Evolutionary conservation across 306 rosid genomes (phyloP), one percentile per base, ranked within the genome.

Genomic region (Fagus sylvatica): DNA sequence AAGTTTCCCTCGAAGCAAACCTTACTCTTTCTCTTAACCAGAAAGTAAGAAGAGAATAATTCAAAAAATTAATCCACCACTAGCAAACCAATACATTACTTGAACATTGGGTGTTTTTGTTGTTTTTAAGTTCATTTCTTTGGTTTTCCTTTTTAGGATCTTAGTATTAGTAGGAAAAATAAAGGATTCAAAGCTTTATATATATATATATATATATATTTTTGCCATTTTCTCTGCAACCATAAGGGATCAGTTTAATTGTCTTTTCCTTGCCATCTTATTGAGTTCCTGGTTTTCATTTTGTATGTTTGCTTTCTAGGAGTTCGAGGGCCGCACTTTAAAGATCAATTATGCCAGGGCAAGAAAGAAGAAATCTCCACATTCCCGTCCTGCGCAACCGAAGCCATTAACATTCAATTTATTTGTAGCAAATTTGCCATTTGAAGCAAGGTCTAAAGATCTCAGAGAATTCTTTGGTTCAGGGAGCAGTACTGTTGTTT

Each of bases 381-480:
- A 73, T 53, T 76, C 84, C 30, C 89, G 90, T 11, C 89, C 91
- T 5, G 85, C 54, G 56, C 80, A 80, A 76, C 89, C 79, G 11
- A 86, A 87, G 76, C 82, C 89, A 16, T 75, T 91, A 62, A 87
- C 96, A 13, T 96, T 86, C 79, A 93, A 91, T 84, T 80, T 93
- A 89, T 93, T 91, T 72, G 97, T 93, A 13, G 94, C 93, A 40
- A 93, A 93, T 86, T 86, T 96, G 84, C 74, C 90, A 5, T 93
- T 62, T 62, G 97, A 89, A 78, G 89, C 90, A 17, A 93, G 83
- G 84, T 75, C 92, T 9, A 93, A 90, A 76, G 93, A 96, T 80
- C 96, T 96, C 64, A 86, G 10, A 79, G 97, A 91, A 53, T 88
- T 91, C 73, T 96, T 93, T 55, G 85, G 85, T 42, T 81, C 96